Base-by-base conservation (phyloP, 352 stramenopile species). In the Peronospora tabacina region DNA sequence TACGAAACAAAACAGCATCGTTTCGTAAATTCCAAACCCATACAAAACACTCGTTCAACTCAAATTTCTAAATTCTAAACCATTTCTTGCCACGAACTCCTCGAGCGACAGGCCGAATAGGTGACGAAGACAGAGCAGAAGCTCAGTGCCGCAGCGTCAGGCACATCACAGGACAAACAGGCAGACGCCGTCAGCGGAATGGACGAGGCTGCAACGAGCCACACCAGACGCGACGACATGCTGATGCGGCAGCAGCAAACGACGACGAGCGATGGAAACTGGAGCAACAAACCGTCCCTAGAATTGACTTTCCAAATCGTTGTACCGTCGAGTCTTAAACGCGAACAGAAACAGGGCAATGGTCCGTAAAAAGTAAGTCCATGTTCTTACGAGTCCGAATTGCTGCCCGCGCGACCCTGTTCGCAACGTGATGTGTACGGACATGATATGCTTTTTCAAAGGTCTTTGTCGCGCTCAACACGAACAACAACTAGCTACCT, bases 121-220 rank as follows among this genome's bases (percentile, higher is more conserved):
- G 38, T 43, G 36, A 83, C 56, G 45, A 72, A 78, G 28, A 54
- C 47, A 15, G 29, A 45, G 42, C 78, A 89, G 45, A 89, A 89
- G n/a, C 62, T 59, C 40, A 87, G 68, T 10, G 61, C 49, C 7
- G 33, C 44, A n/a, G 52, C 19, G 16, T 55, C 35, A 8, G 78
- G 78, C 28, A 82, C 66, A 58, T 85, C 77, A 44, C 77, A 88
- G 8, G 70, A 58, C 28, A 52, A 66, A 47, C 77, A 88, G 35
- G 46, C 38, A 44, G 62, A 35, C 19, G 34, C 35, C 11, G 53
- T 28, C 4, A 48, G 28, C 1, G 46, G 10, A n/a, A 48, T 11
- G 0, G 7, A 41, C 0, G 34, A 33, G 30, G 30, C 40, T 10
- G 26, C 33, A n/a, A 55, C 35, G 12, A 59, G 44, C 35, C 37